Percentiles rank a stretch among this genome's conserved stretches.
Evolutionary conservation across 1,139 yeast genomes (phyloP).

Genomic region (Hansenula sp.): DNA sequence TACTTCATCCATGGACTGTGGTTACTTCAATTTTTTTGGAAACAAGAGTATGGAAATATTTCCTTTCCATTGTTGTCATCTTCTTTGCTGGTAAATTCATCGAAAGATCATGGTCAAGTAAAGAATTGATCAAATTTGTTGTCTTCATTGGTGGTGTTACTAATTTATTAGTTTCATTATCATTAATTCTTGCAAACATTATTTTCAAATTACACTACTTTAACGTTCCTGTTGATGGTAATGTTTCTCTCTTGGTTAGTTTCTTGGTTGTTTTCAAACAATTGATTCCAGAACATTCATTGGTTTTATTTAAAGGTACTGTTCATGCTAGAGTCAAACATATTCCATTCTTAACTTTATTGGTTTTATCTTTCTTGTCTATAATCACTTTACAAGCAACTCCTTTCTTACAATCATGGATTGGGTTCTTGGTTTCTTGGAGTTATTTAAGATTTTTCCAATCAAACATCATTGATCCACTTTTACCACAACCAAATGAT

Average conservation of each 20-base stretch:
- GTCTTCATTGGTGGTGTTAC: conserved; percentile 56
- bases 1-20: conserved; percentile 74
- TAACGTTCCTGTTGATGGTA: conserved; percentile 56
- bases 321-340: conserved; percentile 70
- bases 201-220: conserved; percentile 23
- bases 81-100: conserved; percentile 49
- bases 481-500: conserved; percentile 23
- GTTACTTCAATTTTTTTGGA: conserved; percentile 71
- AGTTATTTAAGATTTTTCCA: conserved; percentile 74
- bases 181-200: conserved; percentile 33
- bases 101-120: conserved; percentile 53
- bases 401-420: conserved; percentile 63
- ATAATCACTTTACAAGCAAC: conserved; percentile 34
- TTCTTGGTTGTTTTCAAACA: conserved; percentile 86
- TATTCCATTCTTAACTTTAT: conserved; percentile 59
- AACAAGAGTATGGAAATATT: conserved; percentile 45
- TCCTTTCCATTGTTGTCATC: conserved; percentile 45
- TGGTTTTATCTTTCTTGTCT: conserved; percentile 43
- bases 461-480: conserved; percentile 34
- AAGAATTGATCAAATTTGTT: conserved; percentile 57
- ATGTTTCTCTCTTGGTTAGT: conserved; percentile 66
- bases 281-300: conserved; percentile 81
- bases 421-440: conserved; percentile 71
- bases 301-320: conserved; percentile 59
- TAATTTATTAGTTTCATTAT: conserved; percentile 43